phyloP scores from a whole-genome alignment of 2,329 filamentous ascomycete genomes.

The Fusarium palustre region DNA sequence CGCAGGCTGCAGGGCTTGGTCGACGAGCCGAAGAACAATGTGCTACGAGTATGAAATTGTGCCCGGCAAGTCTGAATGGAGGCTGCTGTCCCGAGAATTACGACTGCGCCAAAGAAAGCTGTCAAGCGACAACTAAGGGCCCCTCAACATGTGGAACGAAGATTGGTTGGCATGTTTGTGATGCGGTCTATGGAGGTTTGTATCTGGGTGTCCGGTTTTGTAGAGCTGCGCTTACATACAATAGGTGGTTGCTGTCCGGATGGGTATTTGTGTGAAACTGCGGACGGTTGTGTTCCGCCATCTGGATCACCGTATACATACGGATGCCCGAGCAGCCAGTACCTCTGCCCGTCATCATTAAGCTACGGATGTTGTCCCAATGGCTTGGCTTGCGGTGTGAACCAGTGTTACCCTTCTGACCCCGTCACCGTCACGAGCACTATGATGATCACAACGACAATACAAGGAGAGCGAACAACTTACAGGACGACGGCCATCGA shows the following conservation, averaged over 20 bases:
- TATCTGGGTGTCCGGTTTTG: neutral
- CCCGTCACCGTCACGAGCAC: constrained; percentile 60
- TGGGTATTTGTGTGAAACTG: constrained; percentile 58
- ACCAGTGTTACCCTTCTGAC: constrained; percentile 62
- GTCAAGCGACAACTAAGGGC: constrained; percentile 59
- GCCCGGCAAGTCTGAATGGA: constrained; percentile 56
- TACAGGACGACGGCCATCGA: constrained; percentile 56
- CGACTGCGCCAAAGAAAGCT: constrained; percentile 60
- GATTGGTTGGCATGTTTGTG: constrained; percentile 57
- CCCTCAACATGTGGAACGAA: constrained; percentile 55
- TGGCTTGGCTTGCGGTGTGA: constrained; percentile 61
- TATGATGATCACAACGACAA: constrained; percentile 59
- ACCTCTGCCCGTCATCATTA: constrained; percentile 62
- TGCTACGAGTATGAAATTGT: constrained; percentile 49
- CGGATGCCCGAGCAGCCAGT: constrained; percentile 59
- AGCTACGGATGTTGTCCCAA: constrained; percentile 66
- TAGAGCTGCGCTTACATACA: constrained; percentile 28
- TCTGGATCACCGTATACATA: constrained; percentile 55
- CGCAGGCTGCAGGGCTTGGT: constrained; percentile 32
- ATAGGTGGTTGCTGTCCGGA: constrained; percentile 60
- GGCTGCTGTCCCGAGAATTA: constrained; percentile 63
- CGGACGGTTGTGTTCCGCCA: constrained; percentile 57
- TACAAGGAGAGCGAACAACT: constrained; percentile 54
- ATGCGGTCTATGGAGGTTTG: constrained; percentile 52
- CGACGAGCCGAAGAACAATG: constrained; percentile 43